These are phyloP conservation scores for Byssochlamys sp. DNA, from an alignment of 2,329 filamentous ascomycete genomes.

Conservation along the genomic window DNA sequence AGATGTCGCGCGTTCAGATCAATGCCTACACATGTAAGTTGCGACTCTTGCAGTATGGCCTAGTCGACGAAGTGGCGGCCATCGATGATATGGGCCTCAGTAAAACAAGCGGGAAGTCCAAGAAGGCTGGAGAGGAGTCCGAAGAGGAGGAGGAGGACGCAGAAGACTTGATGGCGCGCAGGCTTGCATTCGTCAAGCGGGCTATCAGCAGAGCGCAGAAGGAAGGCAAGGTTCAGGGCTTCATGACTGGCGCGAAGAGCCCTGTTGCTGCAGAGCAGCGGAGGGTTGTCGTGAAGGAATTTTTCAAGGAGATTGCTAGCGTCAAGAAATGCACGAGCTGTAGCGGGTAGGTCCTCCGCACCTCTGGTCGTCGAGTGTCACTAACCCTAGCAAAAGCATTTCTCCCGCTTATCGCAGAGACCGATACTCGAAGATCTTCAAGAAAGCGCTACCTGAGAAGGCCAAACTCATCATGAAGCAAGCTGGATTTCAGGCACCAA, in stretches of 20 bases:
- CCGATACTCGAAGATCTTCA: conserved; percentile 84
- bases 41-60: conserved; percentile 71
- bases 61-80: conserved; percentile 58
- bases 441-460: conserved; percentile 65
- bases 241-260: conserved; percentile 56
- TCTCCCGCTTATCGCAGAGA: conserved; percentile 83
- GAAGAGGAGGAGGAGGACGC: conserved; percentile 54
- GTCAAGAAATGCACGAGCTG: conserved; percentile 61
- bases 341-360: conserved; percentile 36
- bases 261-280: conserved; percentile 73
- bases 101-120: conserved; percentile 37
- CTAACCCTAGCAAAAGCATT: conserved; percentile 42
- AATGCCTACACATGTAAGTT: conserved; percentile 77
- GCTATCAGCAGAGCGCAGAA: conserved; percentile 54
- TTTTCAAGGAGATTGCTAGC: conserved; percentile 63
- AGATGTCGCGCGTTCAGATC: conserved; percentile 64
- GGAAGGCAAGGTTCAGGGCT: conserved; percentile 33
- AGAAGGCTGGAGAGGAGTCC: conserved; percentile 49
- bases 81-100: conserved; percentile 43
- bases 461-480: conserved; percentile 69
- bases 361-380: neutral
- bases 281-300: conserved; percentile 66
- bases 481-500: conserved; percentile 55
- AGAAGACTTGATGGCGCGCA: conserved; percentile 44
- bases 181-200: conserved; percentile 61